A percentile compares a stretch with the other conserved stretches of the same genome.
Conservation (phyloP, 345 rosid species). For the Camelina sativa region DNA sequence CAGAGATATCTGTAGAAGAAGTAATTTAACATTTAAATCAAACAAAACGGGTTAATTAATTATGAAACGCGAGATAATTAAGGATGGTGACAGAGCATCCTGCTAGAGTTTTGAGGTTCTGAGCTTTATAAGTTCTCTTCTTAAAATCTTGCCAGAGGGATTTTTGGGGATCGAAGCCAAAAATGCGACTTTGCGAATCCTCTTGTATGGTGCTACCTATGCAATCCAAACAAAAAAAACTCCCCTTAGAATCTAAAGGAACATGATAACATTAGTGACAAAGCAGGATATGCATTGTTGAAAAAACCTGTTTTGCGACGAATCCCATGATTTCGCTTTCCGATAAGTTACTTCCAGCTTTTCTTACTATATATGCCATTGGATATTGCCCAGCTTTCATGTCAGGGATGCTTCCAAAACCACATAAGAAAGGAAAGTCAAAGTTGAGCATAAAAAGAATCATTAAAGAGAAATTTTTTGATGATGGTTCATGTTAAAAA, state of each 20-base stretch:
- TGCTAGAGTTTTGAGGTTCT: slow-evolving; percentile 49
- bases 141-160: slow-evolving; percentile 76
- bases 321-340: slow-evolving; percentile 36
- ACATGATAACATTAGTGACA: background rate
- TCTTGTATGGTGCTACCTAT: slow-evolving; percentile 52
- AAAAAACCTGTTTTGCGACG: slow-evolving; percentile 36
- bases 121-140: slow-evolving; percentile 78
- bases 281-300: slow-evolving; percentile 10
- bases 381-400: slow-evolving; percentile 43
- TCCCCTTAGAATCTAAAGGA: slow-evolving; percentile 2
- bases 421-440: background rate
- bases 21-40: background rate
- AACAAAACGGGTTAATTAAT: slow-evolving; percentile 24
- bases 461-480: slow-evolving; percentile 15
- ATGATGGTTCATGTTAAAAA: slow-evolving; percentile 2
- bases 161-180: slow-evolving; percentile 72
- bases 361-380: slow-evolving; percentile 43
- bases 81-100: slow-evolving; percentile 25
- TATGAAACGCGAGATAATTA: background rate
- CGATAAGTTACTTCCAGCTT: slow-evolving; percentile 38
- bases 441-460: background rate
- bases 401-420: slow-evolving; percentile 40
- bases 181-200: slow-evolving; percentile 69
- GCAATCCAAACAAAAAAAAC: slow-evolving; percentile 1
- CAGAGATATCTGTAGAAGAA: slow-evolving; percentile 2